Conservation (phyloP, 176 grass and related monocot species). For the Hsuehochloa calcarea region DNA sequence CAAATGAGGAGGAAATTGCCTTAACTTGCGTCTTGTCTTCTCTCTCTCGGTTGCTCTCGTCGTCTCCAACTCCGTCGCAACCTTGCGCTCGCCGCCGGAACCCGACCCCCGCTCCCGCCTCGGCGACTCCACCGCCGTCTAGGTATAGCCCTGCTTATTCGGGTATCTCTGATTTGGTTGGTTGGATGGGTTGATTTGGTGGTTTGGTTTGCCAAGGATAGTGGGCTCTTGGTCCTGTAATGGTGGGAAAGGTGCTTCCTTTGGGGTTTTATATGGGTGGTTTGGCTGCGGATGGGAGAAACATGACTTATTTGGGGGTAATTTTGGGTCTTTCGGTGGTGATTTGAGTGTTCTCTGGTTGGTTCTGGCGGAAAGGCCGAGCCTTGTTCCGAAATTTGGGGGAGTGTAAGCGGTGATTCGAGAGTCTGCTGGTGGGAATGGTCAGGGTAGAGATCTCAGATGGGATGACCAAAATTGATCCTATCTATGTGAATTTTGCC, state of each 20-base stretch:
- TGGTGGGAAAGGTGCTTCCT: neutral
- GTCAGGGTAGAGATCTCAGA: constrained; percentile 15
- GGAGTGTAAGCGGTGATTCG: neutral
- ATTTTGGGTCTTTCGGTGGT: neutral
- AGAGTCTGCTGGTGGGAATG: neutral
- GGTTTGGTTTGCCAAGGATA: neutral
- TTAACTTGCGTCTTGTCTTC: constrained; percentile 23
- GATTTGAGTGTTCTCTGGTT: constrained; percentile 8
- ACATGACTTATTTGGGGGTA: neutral
- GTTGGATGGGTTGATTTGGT: neutral
- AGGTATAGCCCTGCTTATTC: constrained; percentile 17
- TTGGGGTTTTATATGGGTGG: neutral
- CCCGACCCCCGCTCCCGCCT: neutral
- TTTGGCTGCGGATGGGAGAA: neutral
- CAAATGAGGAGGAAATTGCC: constrained; percentile 13
- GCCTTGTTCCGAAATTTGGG: neutral
- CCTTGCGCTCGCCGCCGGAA: constrained; percentile 41
- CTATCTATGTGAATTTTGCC: neutral
- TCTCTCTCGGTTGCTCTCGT: neutral
- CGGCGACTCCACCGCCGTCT: constrained; percentile 7
- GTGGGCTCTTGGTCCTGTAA: neutral
- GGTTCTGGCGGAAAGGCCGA: neutral
- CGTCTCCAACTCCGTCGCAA: constrained; percentile 17
- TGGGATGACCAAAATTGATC: neutral
- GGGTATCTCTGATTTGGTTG: neutral